Conservation (phyloP, 2,329 filamentous ascomycete species). For the Gnomoniopsis sp. region DNA sequence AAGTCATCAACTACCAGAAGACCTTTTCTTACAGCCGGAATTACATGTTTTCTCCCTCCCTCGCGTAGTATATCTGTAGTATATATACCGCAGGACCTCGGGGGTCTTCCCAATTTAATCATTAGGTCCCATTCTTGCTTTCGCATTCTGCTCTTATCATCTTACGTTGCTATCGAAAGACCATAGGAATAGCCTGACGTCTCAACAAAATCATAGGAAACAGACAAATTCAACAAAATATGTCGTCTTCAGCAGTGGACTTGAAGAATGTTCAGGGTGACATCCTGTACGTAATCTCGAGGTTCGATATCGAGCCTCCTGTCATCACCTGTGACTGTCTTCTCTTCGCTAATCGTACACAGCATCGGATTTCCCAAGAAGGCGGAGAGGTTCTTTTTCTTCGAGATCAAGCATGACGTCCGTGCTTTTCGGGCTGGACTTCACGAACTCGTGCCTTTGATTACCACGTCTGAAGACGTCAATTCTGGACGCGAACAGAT, state of each 20-base stretch:
- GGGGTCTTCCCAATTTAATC: too few relatives aligned
- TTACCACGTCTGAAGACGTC: neutral
- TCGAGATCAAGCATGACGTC: slow-evolving; percentile 4
- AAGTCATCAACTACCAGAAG: too few relatives aligned
- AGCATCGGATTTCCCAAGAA: slow-evolving; percentile 10
- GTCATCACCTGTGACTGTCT: neutral
- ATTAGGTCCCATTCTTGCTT: too few relatives aligned
- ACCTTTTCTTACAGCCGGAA: too few relatives aligned
- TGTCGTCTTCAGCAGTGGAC: neutral
- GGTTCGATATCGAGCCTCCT: neutral
- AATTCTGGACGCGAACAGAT: neutral
- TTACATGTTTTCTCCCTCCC: too few relatives aligned
- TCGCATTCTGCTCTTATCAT: neutral
- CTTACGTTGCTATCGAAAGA: neutral
- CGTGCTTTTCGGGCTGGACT: neutral
- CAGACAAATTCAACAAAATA: neutral
- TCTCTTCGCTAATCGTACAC: neutral
- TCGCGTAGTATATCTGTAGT: too few relatives aligned
- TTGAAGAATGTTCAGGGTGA: neutral
- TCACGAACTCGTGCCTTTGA: slow-evolving; percentile 1
- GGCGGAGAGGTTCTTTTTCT: slow-evolving; percentile 9
- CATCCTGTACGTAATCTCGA: neutral
- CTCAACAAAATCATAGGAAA: too few relatives aligned
- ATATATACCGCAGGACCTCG: too few relatives aligned
- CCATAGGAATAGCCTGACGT: too few relatives aligned